A percentile compares a stretch with the other conserved stretches of the same genome.
Conservation (phyloP, 2,329 filamentous ascomycete species). For the Fulvia fulva region DNA sequence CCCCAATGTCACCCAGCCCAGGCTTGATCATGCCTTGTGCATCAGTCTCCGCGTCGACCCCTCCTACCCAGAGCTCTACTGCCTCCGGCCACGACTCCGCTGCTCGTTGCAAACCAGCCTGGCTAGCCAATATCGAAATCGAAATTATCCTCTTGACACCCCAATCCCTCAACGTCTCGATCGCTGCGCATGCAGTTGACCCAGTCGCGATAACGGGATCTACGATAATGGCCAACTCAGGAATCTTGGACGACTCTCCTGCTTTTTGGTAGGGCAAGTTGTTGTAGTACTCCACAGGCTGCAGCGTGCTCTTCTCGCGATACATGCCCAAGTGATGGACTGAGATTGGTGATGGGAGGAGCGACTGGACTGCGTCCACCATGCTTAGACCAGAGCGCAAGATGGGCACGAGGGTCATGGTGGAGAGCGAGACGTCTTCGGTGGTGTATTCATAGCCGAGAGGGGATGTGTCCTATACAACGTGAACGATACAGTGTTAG, state of each 20-base stretch:
- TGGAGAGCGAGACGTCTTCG: constrained; percentile 58
- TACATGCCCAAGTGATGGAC: constrained; percentile 94
- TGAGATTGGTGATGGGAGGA: constrained; percentile 75
- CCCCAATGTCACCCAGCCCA: constrained; percentile 84
- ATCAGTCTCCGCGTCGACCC: constrained; percentile 70
- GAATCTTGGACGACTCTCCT: constrained; percentile 40
- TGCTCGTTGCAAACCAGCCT: constrained; percentile 65
- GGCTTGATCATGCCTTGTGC: constrained; percentile 85
- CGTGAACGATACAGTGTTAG: constrained; percentile 6
- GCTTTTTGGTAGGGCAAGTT: constrained; percentile 73
- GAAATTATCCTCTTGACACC: constrained; percentile 79
- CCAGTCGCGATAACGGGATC: constrained; percentile 94
- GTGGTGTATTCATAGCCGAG: constrained; percentile 72
- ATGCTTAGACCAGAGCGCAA: constrained; percentile 88
- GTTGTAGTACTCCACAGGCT: constrained; percentile 97
- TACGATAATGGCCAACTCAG: constrained; percentile 73
- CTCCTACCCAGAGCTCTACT: constrained; percentile 78
- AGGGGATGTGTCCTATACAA: constrained; percentile 66
- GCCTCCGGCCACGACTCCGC: constrained; percentile 74
- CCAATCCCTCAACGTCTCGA: constrained; percentile 86
- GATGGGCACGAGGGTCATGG: constrained; percentile 82
- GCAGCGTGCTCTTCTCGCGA: constrained; percentile 79
- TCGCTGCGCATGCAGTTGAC: constrained; percentile 82
- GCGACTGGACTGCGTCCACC: constrained; percentile 78
- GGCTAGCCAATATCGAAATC: constrained; percentile 68